Conservation (phyloP, 345 rosid species). For the Moringa oleifera region DNA sequence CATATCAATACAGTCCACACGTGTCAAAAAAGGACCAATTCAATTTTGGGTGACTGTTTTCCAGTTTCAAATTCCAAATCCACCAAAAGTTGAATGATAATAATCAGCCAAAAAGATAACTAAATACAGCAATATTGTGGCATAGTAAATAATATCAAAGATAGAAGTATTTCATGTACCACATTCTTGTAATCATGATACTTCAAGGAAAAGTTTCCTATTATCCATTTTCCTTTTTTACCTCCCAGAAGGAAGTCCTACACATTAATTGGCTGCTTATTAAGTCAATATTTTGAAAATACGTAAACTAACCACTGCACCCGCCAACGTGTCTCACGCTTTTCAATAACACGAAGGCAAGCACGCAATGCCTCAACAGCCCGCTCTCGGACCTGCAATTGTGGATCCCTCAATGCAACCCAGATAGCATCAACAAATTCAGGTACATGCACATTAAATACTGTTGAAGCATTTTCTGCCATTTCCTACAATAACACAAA, state of each 20-base stretch:
- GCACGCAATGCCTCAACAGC: conserved; percentile 99
- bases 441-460: conserved; percentile 94
- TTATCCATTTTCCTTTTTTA: not conserved
- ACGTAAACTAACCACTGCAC: conserved; percentile 81
- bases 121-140: not conserved
- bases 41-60: not conserved
- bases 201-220: not conserved
- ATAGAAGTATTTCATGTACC: not conserved
- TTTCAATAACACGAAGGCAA: conserved; percentile 97
- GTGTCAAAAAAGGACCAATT: not conserved
- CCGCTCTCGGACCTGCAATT: conserved; percentile 76
- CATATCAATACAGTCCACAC: not conserved
- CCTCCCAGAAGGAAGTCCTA: not conserved
- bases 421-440: conserved; percentile 97
- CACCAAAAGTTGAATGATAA: not conserved
- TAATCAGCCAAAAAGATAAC: not conserved
- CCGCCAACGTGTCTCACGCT: conserved; percentile 99
- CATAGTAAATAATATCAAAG: not conserved
- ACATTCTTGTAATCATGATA: not conserved
- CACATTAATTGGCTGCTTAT: not conserved
- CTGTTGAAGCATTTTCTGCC: conserved; percentile 99
- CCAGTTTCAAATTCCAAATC: not conserved
- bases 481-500: conserved; percentile 57
- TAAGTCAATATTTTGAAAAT: not conserved
- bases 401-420: conserved; percentile 97